Evolutionary conservation across 2,329 filamentous ascomycete genomes (phyloP).

Genomic region (Neopestalotiopsis sp.): DNA sequence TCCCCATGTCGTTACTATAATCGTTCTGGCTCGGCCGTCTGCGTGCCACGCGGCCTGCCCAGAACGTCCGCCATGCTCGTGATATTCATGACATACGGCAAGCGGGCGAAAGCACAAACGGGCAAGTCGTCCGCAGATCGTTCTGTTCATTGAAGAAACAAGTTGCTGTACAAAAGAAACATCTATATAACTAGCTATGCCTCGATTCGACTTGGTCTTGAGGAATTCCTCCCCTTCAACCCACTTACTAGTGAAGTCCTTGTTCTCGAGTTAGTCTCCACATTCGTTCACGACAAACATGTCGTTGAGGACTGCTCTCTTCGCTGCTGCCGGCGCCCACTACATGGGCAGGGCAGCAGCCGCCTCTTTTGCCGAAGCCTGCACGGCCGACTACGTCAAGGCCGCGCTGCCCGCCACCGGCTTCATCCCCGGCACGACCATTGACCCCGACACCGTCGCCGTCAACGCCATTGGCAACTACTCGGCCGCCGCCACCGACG

Average conservation of each 20-base stretch:
- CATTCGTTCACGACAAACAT: background rate
- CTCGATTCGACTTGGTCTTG: background rate
- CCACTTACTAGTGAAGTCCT: background rate
- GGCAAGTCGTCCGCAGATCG: background rate
- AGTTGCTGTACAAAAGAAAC: background rate
- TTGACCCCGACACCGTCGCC: background rate
- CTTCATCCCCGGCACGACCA: constrained; percentile 7
- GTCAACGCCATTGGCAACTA: constrained; percentile 12
- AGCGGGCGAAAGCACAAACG: background rate
- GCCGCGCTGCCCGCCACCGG: background rate
- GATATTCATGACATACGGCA: background rate
- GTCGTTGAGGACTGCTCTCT: background rate
- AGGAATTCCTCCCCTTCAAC: background rate
- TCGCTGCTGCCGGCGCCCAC: background rate
- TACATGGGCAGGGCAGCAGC: background rate
- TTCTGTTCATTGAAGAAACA: background rate
- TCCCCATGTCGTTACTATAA: background rate
- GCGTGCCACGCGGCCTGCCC: background rate
- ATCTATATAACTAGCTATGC: background rate
- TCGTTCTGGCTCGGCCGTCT: background rate
- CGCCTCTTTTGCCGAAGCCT: background rate
- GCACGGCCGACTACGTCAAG: constrained; percentile 9
- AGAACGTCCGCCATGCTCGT: background rate
- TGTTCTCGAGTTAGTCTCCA: background rate
- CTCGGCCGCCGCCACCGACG: background rate